Base-by-base conservation (phyloP, 192 early-diverging fungal genomes). In the Kappamyces sp. region DNA sequence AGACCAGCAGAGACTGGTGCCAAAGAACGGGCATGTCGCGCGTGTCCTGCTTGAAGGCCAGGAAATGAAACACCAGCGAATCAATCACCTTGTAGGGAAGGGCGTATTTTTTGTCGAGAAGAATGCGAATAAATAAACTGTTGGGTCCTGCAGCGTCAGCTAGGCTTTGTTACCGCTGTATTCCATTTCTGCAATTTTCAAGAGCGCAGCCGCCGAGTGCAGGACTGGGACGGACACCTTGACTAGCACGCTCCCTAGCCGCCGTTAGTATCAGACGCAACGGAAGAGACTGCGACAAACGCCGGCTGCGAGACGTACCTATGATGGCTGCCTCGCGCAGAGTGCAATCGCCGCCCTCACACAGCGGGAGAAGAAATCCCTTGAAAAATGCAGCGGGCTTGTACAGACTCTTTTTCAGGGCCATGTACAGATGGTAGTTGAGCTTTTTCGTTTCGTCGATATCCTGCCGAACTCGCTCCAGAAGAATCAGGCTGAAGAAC, bases 351-450 rank as follows among this genome's bases (percentile, higher is more conserved):
- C 79, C 79, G 12, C 60, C 63, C 65, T 96, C 91, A 67, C 91
- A 96, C n/a, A 98, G 74, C 3, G 96, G 96, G 62, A 98, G 84
- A 54, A 97, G 58, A 37, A 98, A 83, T 52, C 96, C 94, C 78
- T 96, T 98, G 82, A 96, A 98, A 65, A 97, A 96, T 22, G 93
- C 91, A 4, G 88, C 87, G 31, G 92, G 92, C 76, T 96, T 98
- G 74, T 96, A 98, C 35, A 96, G 77, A 2, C 87, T 80, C 79
- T 98, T 98, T 63, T 96, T 98, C 49, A 98, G 74, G 5, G 96
- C 78, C 84, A 98, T 88, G 69, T 94, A 98, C 51, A 94, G 71
- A 60, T 98, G 96, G 65, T 93, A 96, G 74, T 97, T 94, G 58
- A 99, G 79, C 72, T 95, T 99, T 65, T 95, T 95, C 68, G 87